phyloP scores from a whole-genome alignment of 2,329 filamentous ascomycete genomes.

The Uncinocarpus reesii region DNA sequence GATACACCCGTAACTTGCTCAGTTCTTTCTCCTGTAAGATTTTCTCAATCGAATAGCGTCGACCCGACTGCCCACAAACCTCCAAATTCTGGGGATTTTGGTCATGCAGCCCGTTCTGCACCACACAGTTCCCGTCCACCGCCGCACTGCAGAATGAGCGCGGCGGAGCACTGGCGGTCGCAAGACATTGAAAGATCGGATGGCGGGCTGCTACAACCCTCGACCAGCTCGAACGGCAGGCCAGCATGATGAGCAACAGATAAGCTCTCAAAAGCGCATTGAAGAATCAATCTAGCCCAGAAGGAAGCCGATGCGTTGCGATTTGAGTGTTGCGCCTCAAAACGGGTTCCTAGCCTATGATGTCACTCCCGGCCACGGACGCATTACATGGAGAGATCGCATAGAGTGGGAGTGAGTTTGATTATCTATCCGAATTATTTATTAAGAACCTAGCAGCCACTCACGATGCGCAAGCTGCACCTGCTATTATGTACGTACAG shows the following conservation, averaged over 20 bases:
- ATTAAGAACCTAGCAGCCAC: too few species aligned
- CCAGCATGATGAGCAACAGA: neutral
- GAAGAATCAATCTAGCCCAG: too few species aligned
- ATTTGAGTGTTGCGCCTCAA: too few species aligned
- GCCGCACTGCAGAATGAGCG: neutral
- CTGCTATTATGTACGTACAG: too few species aligned
- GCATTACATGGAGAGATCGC: too few species aligned
- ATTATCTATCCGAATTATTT: too few species aligned
- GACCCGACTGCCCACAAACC: neutral
- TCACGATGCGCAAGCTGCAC: too few species aligned
- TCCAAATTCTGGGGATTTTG: neutral
- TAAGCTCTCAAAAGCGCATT: neutral
- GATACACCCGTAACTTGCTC: constrained; percentile 4
- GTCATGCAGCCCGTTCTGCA: neutral
- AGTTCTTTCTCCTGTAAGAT: constrained; percentile 6
- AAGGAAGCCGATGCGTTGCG: too few species aligned
- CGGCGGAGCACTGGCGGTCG: neutral
- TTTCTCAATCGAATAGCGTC: constrained; percentile 25
- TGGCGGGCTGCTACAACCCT: neutral
- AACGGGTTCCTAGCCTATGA: too few species aligned
- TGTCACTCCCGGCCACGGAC: too few species aligned
- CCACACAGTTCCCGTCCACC: neutral
- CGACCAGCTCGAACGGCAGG: neutral
- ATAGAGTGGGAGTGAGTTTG: too few species aligned
- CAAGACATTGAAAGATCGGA: neutral